Percentiles rank a stretch among this genome's conserved stretches.
phyloP scores from a whole-genome alignment of 108 stramenopile species.

The Conticribra guillardii region DNA sequence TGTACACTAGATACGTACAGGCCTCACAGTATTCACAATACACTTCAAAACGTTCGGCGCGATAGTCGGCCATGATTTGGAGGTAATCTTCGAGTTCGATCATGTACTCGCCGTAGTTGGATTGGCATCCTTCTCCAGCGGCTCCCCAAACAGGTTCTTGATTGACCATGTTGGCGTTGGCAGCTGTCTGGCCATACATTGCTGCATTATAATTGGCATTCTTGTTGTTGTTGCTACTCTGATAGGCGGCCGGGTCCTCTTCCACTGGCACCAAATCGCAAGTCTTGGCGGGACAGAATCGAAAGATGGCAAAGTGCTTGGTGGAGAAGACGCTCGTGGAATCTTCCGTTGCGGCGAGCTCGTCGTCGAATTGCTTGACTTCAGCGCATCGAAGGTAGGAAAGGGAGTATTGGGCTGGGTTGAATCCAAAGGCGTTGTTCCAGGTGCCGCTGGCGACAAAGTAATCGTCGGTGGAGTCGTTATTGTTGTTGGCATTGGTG shows the following conservation, averaged over 20 bases:
- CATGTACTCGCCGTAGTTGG: conserved; percentile 79
- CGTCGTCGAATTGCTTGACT: conserved; percentile 48
- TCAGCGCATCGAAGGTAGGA: conserved; percentile 79
- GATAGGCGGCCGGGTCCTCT: conserved; percentile 11
- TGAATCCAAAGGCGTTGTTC: conserved; percentile 51
- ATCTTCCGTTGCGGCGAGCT: conserved; percentile 51
- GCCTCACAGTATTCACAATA: conserved; percentile 64
- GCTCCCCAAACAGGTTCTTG: conserved; percentile 25
- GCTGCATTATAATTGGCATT: background rate
- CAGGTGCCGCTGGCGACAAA: conserved; percentile 22
- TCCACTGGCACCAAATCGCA: conserved; percentile 47
- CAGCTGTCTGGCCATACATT: background rate
- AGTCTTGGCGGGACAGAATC: conserved; percentile 71
- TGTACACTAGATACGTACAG: conserved; percentile 20
- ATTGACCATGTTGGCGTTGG: background rate
- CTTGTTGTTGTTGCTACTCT: background rate
- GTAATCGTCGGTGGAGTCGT: conserved; percentile 27
- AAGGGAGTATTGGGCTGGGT: conserved; percentile 71
- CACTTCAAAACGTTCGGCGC: conserved; percentile 52
- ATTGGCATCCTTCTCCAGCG: conserved; percentile 58
- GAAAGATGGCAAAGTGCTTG: conserved; percentile 80
- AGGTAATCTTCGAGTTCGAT: conserved; percentile 72
- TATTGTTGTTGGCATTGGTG: conserved; percentile 8
- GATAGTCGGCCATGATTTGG: conserved; percentile 64
- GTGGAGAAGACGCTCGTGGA: conserved; percentile 57